Conservation (phyloP, 768 basidiomycete species). For the Auricularia heimuer region DNA sequence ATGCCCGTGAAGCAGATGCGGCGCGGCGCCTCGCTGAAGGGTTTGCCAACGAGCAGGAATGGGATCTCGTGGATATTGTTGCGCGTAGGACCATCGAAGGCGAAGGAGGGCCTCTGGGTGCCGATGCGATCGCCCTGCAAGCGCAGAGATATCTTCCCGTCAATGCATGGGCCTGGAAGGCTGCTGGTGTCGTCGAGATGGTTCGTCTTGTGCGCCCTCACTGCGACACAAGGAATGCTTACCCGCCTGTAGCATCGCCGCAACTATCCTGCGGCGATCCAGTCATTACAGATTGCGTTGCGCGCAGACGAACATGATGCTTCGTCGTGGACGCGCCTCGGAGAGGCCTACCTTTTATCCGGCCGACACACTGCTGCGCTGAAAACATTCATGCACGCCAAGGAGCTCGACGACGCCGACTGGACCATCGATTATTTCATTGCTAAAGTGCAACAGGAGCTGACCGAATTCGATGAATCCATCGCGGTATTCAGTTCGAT, state of each 20-base stretch:
- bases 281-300: slow-evolving; percentile 78
- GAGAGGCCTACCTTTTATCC: slow-evolving; percentile 82
- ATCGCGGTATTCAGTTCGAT: slow-evolving; percentile 54
- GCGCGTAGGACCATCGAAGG: slow-evolving; percentile 87
- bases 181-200: slow-evolving; percentile 81
- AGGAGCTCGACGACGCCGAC: slow-evolving; percentile 60
- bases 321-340: slow-evolving; percentile 80
- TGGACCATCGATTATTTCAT: slow-evolving; percentile 82
- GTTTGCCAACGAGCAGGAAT: slow-evolving; percentile 88
- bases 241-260: slow-evolving; percentile 40
- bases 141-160: slow-evolving; percentile 47
- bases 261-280: slow-evolving; percentile 66
- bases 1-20: slow-evolving; percentile 78
- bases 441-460: slow-evolving; percentile 72
- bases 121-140: slow-evolving; percentile 24
- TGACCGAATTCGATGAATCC: slow-evolving; percentile 67
- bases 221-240: no score
- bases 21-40: slow-evolving; percentile 76
- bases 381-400: slow-evolving; percentile 72
- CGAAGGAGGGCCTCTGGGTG: slow-evolving; percentile 60
- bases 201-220: slow-evolving; percentile 36
- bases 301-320: slow-evolving; percentile 70
- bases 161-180: slow-evolving; percentile 98
- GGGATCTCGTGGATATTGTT: slow-evolving; percentile 94
- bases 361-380: slow-evolving; percentile 84